Percentiles rank a stretch among this genome's conserved stretches.
Evolutionary conservation across 2,329 filamentous ascomycete species (phyloP).

Genomic region (Cercospora sp.): DNA sequence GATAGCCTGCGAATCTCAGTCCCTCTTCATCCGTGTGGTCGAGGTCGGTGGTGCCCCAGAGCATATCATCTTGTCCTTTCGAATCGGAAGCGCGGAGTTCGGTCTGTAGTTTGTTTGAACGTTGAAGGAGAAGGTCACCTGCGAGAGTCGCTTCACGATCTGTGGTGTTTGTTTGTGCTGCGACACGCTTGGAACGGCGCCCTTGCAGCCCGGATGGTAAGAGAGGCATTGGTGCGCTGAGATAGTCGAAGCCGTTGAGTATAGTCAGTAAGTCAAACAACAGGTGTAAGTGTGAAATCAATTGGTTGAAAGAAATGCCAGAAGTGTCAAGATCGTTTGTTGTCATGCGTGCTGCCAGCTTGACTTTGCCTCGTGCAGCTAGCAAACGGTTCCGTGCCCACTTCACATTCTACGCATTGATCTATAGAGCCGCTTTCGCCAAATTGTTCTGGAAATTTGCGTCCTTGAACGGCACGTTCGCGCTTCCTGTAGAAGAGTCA

Average conservation of each 20-base stretch:
- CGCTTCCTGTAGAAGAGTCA: slow-evolving; percentile 27
- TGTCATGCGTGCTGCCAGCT: background rate
- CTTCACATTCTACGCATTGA: background rate
- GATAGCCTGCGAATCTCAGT: slow-evolving; percentile 8
- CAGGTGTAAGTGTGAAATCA: background rate
- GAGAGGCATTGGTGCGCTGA: background rate
- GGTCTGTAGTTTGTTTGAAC: slow-evolving; percentile 1
- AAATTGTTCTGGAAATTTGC: slow-evolving; percentile 51
- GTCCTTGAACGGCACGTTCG: slow-evolving; percentile 53
- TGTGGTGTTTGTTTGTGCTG: background rate
- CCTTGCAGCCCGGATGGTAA: background rate
- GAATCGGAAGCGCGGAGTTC: slow-evolving; percentile 4
- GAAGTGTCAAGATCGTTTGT: background rate
- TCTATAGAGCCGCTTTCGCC: slow-evolving; percentile 25
- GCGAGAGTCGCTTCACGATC: background rate
- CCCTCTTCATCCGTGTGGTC: background rate
- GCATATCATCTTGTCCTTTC: background rate
- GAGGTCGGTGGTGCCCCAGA: background rate
- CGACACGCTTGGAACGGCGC: background rate
- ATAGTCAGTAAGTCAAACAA: background rate
- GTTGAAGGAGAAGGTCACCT: background rate
- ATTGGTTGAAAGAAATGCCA: background rate
- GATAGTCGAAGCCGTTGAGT: background rate
- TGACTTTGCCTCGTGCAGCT: slow-evolving; percentile 2
- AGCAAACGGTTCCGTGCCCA: background rate